These are phyloP conservation scores for Paramyrothecium sp. DNA, from an alignment of 2,329 filamentous ascomycete genomes.

Conservation along the genomic window DNA sequence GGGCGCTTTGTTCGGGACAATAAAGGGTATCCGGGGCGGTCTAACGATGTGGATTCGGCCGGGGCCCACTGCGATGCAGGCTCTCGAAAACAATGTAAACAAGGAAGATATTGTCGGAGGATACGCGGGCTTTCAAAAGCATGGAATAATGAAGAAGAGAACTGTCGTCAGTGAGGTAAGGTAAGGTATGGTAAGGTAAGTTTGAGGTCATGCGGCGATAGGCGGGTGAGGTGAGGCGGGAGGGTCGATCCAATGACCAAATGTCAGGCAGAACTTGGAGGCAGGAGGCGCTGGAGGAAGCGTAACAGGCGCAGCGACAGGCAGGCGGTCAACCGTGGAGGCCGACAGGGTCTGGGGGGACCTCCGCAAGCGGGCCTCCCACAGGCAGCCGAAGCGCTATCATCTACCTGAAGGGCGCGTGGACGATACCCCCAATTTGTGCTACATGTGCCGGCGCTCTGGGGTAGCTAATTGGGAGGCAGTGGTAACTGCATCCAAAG, in stretches of 20 bases:
- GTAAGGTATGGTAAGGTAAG: neutral
- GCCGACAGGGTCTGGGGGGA: neutral
- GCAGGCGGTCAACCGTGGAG: neutral
- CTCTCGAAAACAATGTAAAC: conserved; percentile 4
- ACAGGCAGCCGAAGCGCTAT: neutral
- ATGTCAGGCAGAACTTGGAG: conserved; percentile 5
- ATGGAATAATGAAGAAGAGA: neutral
- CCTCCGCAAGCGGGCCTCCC: neutral
- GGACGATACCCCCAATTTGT: too few relatives aligned
- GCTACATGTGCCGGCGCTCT: too few relatives aligned
- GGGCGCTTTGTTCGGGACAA: conserved; percentile 8
- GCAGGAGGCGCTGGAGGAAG: neutral
- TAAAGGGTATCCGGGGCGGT: conserved; percentile 10
- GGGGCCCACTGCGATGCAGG: conserved; percentile 10
- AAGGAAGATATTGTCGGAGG: neutral
- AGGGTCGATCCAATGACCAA: conserved; percentile 2
- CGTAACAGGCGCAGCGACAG: neutral
- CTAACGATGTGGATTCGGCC: conserved; percentile 13
- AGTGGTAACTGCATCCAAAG: too few relatives aligned
- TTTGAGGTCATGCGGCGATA: conserved; percentile 6
- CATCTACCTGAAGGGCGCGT: too few relatives aligned
- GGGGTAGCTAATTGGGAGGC: too few relatives aligned
- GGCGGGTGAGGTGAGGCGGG: conserved; percentile 7
- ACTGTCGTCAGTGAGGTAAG: neutral
- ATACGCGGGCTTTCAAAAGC: neutral